Evolutionary conservation across 2,329 filamentous ascomycete genomes (phyloP).

Genomic region (Amesomyces nigricolor): DNA sequence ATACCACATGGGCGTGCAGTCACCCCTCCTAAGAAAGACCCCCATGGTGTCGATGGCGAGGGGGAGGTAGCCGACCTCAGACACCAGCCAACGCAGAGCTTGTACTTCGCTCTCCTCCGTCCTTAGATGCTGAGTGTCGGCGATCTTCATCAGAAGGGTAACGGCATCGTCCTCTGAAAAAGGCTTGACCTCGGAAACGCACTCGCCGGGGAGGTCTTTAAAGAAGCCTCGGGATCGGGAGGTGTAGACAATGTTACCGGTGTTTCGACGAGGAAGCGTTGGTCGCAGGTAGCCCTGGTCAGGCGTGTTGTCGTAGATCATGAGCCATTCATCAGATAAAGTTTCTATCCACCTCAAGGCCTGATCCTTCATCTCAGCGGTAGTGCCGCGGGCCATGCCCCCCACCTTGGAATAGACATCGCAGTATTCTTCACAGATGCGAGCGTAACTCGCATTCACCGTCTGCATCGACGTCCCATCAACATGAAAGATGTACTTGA

Average conservation of each 20-base stretch:
- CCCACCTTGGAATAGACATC: not conserved
- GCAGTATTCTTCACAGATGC: constrained; percentile 11
- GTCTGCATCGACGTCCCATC: constrained; percentile 22
- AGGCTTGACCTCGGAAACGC: constrained; percentile 12
- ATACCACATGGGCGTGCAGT: constrained; percentile 2
- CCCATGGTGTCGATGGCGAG: constrained; percentile 28
- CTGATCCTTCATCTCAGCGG: not conserved
- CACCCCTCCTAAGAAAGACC: constrained; percentile 15
- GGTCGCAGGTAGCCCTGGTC: constrained; percentile 7
- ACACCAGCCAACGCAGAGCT: constrained; percentile 12
- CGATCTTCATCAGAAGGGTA: constrained; percentile 16
- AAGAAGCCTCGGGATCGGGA: constrained; percentile 18
- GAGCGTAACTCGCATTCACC: not conserved
- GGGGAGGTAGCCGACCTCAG: constrained; percentile 25
- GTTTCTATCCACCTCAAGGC: constrained; percentile 21
- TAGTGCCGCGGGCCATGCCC: not conserved
- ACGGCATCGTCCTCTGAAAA: constrained; percentile 18
- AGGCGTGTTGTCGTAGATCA: constrained; percentile 29
- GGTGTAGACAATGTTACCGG: constrained; percentile 31
- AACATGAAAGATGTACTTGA: constrained; percentile 28
- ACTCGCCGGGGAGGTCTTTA: constrained; percentile 10
- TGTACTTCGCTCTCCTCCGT: constrained; percentile 5
- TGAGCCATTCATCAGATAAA: constrained; percentile 26
- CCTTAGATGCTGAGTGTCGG: not conserved
- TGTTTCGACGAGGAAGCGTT: constrained; percentile 18